Conservation (phyloP, 2,329 filamentous ascomycete species). For the Zarea fungicola region DNA sequence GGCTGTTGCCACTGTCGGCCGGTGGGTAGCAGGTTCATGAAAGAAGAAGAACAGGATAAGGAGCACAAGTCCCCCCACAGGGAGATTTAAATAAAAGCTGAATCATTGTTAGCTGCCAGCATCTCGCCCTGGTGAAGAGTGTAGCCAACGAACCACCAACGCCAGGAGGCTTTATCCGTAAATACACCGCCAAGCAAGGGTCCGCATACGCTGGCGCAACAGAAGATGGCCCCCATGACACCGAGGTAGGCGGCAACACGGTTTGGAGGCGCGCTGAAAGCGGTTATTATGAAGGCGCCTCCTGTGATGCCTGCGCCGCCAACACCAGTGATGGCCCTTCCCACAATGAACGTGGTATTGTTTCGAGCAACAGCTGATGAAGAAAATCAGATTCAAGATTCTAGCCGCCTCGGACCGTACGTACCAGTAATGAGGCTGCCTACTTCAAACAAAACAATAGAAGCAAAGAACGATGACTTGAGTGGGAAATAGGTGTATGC, state of each 20-base stretch:
- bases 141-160: slow-evolving; percentile 1
- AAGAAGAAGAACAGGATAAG: slow-evolving; percentile 27
- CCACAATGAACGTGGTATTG: too few species aligned
- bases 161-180: slow-evolving; percentile 14
- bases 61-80: slow-evolving; percentile 15
- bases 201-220: slow-evolving; percentile 19
- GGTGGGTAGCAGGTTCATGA: slow-evolving; percentile 27
- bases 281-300: slow-evolving; percentile 41
- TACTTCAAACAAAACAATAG: too few species aligned
- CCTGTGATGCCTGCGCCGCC: too few species aligned
- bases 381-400: too few species aligned
- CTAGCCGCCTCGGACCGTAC: too few species aligned
- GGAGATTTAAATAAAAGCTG: slow-evolving; percentile 23
- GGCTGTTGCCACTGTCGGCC: slow-evolving; percentile 24
- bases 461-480: too few species aligned
- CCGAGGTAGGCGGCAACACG: slow-evolving; percentile 18
- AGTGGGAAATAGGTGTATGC: too few species aligned
- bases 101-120: background rate
- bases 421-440: too few species aligned
- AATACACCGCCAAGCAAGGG: slow-evolving; percentile 22
- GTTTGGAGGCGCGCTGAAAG: slow-evolving; percentile 21
- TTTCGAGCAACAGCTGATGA: too few species aligned
- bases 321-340: too few species aligned
- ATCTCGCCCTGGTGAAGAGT: background rate
- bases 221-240: slow-evolving; percentile 18